Percentiles rank a stretch among this genome's conserved stretches.
Conservation (phyloP, 2,329 filamentous ascomycete genomes). For the Verticillium klebahnii region DNA sequence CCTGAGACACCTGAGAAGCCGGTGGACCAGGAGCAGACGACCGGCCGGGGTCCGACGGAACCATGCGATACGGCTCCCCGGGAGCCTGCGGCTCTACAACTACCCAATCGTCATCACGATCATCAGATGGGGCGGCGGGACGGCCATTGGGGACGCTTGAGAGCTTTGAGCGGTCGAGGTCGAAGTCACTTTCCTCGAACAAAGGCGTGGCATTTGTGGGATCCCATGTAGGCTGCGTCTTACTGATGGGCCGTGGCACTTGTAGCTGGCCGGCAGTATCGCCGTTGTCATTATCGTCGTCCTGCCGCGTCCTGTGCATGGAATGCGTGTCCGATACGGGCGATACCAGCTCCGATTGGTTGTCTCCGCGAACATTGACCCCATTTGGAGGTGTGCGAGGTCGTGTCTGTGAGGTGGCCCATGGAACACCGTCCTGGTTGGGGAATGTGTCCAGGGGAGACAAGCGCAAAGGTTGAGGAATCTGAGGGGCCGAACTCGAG, state of each 20-base stretch:
- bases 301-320: constrained; percentile 5
- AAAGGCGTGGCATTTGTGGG: constrained; percentile 28
- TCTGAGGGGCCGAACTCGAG: constrained; percentile 9
- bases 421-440: constrained; percentile 9
- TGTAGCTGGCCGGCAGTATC: constrained; percentile 10
- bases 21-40: neutral
- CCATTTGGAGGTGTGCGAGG: constrained; percentile 12
- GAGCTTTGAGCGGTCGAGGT: constrained; percentile 16
- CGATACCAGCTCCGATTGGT: constrained; percentile 24
- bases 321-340: constrained; percentile 24
- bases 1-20: neutral
- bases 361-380: constrained; percentile 15
- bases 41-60: neutral
- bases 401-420: constrained; percentile 8
- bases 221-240: constrained; percentile 29
- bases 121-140: constrained; percentile 6
- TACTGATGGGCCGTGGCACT: constrained; percentile 24
- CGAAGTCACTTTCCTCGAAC: constrained; percentile 29
- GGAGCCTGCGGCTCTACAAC: constrained; percentile 14
- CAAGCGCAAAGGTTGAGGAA: constrained; percentile 16
- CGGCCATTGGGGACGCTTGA: constrained; percentile 3
- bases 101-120: constrained; percentile 26
- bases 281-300: constrained; percentile 8
- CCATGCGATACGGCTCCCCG: neutral
- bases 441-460: constrained; percentile 16